phyloP scores from a whole-genome alignment of 1,284 basidiomycete genomes.

The Cutaneotrichosporon curvatum region DNA sequence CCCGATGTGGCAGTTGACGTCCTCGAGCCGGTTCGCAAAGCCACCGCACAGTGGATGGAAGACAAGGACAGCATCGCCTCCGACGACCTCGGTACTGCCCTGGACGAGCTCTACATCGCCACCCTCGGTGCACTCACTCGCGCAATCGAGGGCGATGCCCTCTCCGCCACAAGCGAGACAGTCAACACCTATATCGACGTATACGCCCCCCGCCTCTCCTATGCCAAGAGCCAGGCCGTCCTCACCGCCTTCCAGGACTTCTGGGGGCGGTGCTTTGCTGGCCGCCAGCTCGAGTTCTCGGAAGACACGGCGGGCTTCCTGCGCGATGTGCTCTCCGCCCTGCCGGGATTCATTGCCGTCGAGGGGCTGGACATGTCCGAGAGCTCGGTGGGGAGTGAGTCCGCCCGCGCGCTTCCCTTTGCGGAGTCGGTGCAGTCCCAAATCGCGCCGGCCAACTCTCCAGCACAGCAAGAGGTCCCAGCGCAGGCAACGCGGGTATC shows the following conservation, averaged over 20 bases:
- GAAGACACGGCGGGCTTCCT: conserved; percentile 32
- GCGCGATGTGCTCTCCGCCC: conserved; percentile 24
- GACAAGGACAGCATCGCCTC: conserved; percentile 15
- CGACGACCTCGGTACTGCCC: conserved; percentile 10
- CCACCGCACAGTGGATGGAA: conserved; percentile 24
- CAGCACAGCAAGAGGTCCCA: too few relatives aligned
- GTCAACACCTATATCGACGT: conserved; percentile 30
- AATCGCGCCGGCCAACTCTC: neutral
- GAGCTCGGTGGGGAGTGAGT: neutral
- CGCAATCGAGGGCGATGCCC: conserved; percentile 18
- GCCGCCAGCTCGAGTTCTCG: conserved; percentile 20
- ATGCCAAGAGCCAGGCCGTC: conserved; percentile 19
- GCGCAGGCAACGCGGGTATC: too few relatives aligned
- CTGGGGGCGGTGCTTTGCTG: conserved; percentile 29
- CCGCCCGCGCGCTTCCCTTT: conserved; percentile 1
- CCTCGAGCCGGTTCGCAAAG: conserved; percentile 11
- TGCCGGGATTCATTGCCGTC: conserved; percentile 32
- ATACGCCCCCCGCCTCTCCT: conserved; percentile 32
- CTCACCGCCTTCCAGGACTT: conserved; percentile 32
- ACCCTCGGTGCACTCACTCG: conserved; percentile 20
- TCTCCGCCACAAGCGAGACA: conserved; percentile 18
- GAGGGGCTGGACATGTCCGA: conserved; percentile 16
- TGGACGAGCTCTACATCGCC: conserved; percentile 34
- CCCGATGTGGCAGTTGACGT: conserved; percentile 15
- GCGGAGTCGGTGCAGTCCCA: conserved; percentile 4